Evolutionary conservation across 805 yeast species (phyloP).

Genomic region (Metschnikowia henanensis): DNA sequence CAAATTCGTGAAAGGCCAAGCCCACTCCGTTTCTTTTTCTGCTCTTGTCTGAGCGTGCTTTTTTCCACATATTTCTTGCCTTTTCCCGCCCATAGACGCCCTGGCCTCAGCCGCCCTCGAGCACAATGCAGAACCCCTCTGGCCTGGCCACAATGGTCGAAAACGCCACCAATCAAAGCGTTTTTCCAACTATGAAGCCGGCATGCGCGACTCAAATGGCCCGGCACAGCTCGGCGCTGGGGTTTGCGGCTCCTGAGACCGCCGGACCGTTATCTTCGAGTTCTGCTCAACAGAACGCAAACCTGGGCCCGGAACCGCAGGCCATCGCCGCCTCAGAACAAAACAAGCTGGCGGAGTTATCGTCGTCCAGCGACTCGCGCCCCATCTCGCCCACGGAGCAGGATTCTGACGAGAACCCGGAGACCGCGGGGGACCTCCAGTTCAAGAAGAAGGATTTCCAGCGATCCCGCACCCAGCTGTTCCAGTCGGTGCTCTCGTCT

Average conservation of each 20-base stretch:
- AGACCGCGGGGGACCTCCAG: conserved; percentile 20
- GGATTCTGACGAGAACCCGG: conserved; percentile 9
- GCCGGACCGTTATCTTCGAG: no score
- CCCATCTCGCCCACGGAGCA: conserved; percentile 7
- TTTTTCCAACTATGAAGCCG: background rate
- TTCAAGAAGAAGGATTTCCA: conserved; percentile 42
- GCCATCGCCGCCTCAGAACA: background rate
- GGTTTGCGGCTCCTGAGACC: no score
- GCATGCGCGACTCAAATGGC: background rate
- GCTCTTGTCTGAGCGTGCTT: no score
- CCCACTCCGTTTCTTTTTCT: no score
- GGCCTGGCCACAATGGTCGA: conserved; percentile 9
- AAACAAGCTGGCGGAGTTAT: background rate
- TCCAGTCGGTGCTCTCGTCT: conserved; percentile 44
- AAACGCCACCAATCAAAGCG: background rate
- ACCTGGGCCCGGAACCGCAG: no score
- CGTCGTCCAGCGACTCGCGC: conserved; percentile 1
- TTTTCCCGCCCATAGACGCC: no score
- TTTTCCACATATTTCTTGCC: no score
- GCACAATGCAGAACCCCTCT: background rate
- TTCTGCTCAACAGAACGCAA: no score
- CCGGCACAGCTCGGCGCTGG: no score
- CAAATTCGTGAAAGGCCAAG: no score
- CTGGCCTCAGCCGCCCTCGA: no score
- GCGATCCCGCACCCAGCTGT: conserved; percentile 40